These are phyloP conservation scores for sorghum (Sorghum bicolor) DNA, from an alignment of 176 grass and related monocot genomes.

Conservation along the genomic window DNA sequence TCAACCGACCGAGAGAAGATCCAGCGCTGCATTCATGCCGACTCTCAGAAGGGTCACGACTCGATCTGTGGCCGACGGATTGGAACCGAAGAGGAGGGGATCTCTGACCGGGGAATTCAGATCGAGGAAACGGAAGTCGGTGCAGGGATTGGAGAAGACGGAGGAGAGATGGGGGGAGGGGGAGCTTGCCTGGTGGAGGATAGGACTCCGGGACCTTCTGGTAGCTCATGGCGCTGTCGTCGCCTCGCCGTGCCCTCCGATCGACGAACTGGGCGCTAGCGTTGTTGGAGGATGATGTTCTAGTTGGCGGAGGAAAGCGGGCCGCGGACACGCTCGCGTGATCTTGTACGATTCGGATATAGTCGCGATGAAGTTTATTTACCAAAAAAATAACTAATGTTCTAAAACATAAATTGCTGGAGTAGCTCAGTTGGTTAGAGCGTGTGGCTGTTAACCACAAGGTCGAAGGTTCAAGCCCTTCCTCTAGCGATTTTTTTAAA, in stretches of 20 bases:
- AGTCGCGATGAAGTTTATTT: too few relatives aligned
- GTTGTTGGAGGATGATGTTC: not conserved
- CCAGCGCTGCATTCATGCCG: not conserved
- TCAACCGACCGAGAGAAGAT: not conserved
- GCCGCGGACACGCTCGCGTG: too few relatives aligned
- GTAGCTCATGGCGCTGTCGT: conserved; percentile 52
- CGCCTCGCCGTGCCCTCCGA: not conserved
- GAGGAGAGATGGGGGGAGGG: not conserved
- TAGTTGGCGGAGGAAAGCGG: not conserved
- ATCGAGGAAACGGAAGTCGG: not conserved
- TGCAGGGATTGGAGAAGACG: not conserved
- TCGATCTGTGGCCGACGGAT: not conserved
- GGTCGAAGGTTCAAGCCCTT: conserved; percentile 89
- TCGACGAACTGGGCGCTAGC: not conserved
- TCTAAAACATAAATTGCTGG: too few relatives aligned
- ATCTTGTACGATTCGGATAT: too few relatives aligned
- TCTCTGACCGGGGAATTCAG: not conserved
- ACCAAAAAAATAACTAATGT: too few relatives aligned
- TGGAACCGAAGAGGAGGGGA: not conserved
- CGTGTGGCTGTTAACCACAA: conserved; percentile 96
- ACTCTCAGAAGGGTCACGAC: not conserved
- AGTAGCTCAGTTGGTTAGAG: conserved; percentile 93
- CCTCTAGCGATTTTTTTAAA: conserved; percentile 53
- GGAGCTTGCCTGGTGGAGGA: conserved; percentile 44
- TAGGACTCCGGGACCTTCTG: conserved; percentile 43